Evolutionary conservation across 2,329 filamentous ascomycete species (phyloP), one percentile per base, ranked within the genome.

Genomic region (Fusarium neocosmosporiellum): DNA sequence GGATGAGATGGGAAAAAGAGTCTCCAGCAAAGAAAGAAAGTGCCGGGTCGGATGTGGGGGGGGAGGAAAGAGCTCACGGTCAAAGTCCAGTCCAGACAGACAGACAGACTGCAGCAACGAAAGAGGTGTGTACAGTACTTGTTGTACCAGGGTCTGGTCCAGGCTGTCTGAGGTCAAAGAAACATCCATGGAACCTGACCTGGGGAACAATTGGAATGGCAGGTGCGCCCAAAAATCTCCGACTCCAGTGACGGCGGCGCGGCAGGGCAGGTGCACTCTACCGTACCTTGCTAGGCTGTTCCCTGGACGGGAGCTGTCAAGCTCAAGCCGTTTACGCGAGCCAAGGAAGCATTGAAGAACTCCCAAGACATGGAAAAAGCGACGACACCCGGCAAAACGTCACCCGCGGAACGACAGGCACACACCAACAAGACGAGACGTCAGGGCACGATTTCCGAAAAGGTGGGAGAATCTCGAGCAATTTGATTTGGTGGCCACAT

Each of bases 21-120:
- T 50, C 58, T 53, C 69, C 41, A 53, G 48, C 33, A 59, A 27
- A 53, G 62, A 68, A 50, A 71, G 61, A 69, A 66, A 74, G 72
- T 74, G 64, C 72, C 66, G 69, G 63, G 64, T 62, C 64, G 24
- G 46, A 69, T 69, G 72, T 74, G 72, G 69, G 70, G 69, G 70
- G 72, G 66, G 59, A 24, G 67, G 39, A 59, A 46, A 53, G 58
- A 41, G 60, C 59, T 24, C 63, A 46, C 36, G 22, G 41, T 24
- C 43, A 48, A 48, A 18, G 43, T 48, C 54, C 22, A 27, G 43
- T 10, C 33, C 34, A 27, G 43, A 18, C 4, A 34, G 24, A 22
- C 11, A 20, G 36, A 34, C 50, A 33, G 29, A 20, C 50, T 22
- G 33, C 10, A 27, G 36, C 29, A 31, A 18, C n/a, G 24, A 20